Evolutionary conservation across 2,329 filamentous ascomycete species (phyloP).

Genomic region (Epichloe amarillans): DNA sequence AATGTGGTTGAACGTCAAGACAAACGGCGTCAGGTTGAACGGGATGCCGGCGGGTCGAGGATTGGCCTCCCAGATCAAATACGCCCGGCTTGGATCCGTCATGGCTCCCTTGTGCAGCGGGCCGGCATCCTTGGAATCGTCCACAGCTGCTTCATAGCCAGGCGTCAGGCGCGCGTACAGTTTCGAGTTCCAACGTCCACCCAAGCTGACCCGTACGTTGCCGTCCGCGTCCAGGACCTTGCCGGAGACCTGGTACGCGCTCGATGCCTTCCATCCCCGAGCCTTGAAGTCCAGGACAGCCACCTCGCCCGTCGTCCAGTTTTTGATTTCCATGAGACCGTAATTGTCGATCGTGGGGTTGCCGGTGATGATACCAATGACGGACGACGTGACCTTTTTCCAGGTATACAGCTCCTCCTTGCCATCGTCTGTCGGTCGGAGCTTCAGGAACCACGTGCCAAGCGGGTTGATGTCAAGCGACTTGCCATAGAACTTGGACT

Average conservation of each 20-base stretch:
- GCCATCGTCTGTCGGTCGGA: slow-evolving; percentile 62
- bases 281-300: slow-evolving; percentile 86
- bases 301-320: slow-evolving; percentile 90
- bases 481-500: slow-evolving; percentile 94
- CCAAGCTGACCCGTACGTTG: slow-evolving; percentile 77
- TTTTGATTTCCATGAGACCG: slow-evolving; percentile 92
- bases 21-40: slow-evolving; percentile 95
- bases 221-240: slow-evolving; percentile 71
- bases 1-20: slow-evolving; percentile 83
- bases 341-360: slow-evolving; percentile 97
- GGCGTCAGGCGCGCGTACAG: slow-evolving; percentile 89
- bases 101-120: slow-evolving; percentile 36
- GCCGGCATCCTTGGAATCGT: slow-evolving; percentile 33
- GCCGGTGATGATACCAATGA: slow-evolving; percentile 96
- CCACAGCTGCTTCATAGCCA: slow-evolving; percentile 67
- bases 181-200: slow-evolving; percentile 94
- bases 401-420: slow-evolving; percentile 88
- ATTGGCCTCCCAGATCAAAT: slow-evolving; percentile 88
- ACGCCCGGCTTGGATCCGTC: slow-evolving; percentile 59
- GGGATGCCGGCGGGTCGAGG: slow-evolving; percentile 70
- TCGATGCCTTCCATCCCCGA: slow-evolving; percentile 88
- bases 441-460: slow-evolving; percentile 88
- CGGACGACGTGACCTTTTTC: slow-evolving; percentile 96
- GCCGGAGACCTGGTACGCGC: slow-evolving; percentile 76
- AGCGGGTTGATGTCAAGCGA: slow-evolving; percentile 95